Evolutionary conservation across 2,329 filamentous ascomycete species (phyloP).

Genomic region (Stachybotrys echinatus): DNA sequence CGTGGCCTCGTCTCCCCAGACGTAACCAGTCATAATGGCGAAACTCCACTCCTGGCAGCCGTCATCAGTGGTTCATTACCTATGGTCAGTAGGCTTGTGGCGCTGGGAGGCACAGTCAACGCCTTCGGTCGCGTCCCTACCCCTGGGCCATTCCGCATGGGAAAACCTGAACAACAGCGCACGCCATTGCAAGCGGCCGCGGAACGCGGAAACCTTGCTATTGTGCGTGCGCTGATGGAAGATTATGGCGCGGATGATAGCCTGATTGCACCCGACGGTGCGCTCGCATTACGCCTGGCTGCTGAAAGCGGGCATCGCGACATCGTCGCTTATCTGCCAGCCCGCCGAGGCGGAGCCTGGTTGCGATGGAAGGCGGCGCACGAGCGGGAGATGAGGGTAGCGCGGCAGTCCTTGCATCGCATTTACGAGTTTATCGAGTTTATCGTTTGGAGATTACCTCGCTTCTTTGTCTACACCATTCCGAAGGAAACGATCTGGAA

Average conservation of each 20-base stretch:
- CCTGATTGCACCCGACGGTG: slow-evolving; percentile 37
- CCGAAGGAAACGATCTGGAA: slow-evolving; percentile 18
- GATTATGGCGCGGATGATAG: slow-evolving; percentile 35
- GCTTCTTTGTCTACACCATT: slow-evolving; percentile 18
- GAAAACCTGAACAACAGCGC: slow-evolving; percentile 18
- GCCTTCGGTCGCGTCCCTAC: slow-evolving; percentile 11
- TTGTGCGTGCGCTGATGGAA: slow-evolving; percentile 35
- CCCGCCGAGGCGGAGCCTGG: slow-evolving; percentile 30
- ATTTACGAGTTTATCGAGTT: slow-evolving; percentile 17
- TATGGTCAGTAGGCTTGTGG: slow-evolving; percentile 27
- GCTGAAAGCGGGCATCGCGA: slow-evolving; percentile 34
- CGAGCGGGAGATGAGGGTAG: slow-evolving; percentile 17
- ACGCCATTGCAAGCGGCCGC: slow-evolving; percentile 41
- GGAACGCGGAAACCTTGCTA: slow-evolving; percentile 28
- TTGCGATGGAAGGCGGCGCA: slow-evolving; percentile 28
- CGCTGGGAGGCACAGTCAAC: slow-evolving; percentile 29
- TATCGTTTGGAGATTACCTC: slow-evolving; percentile 24
- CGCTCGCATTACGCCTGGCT: slow-evolving; percentile 39
- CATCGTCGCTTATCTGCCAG: slow-evolving; percentile 36
- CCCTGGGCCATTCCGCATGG: not conserved
- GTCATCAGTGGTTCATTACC: slow-evolving; percentile 19
- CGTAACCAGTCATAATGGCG: slow-evolving; percentile 16
- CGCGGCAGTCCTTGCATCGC: slow-evolving; percentile 13
- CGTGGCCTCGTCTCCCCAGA: slow-evolving; percentile 33
- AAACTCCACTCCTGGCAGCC: slow-evolving; percentile 31